Base-by-base conservation (phyloP, 2,329 filamentous ascomycete species). In the Drechmeria coniospora region DNA sequence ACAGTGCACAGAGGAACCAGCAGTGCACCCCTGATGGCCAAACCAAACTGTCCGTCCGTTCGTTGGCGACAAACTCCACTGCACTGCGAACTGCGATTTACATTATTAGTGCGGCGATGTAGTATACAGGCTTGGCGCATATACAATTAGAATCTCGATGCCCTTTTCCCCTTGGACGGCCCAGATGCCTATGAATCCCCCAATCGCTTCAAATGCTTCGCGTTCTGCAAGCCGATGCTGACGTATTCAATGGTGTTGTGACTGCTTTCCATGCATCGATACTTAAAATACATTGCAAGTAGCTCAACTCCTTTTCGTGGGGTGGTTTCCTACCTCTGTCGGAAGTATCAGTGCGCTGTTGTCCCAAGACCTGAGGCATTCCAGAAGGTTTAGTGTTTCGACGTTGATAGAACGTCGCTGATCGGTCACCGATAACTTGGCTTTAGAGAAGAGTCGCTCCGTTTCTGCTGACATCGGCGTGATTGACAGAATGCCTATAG, bases 401-500 rank as follows among this genome's bases (percentile, higher is more conserved):
- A 21, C 19, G 15, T 24, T 6, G 15, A 32, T 28, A 15, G 26
- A 25, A 24, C 30, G 26, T 28, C 26, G 4, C 18, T 26, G 26
- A 16, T 32, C 26, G 8, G 19, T 23, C 3, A 32, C 21, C 11
- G 23, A 25, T 7, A 16, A 5, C 13, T 32, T 32, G 4, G 30
- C 12, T 22, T 32, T 32, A 4, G 30, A 32, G 18, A 32, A 32
- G 12, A 32, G 26, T 14, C 26, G 16, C 22, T 32, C 26, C n/a
- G 26, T 32, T 22, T 23, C 15, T n/a, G n/a, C n/a, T n/a, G 30
- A 32, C 19, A 32, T 29, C 5, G 27, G 26, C 17, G 27, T 3
- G 14, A 32, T 32, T 13, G 23, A 32, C 4, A 32, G 18, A 23
- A 32, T 32, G 11, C 29, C 23, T 9, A 32, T 29, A 10, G 30